phyloP scores from a whole-genome alignment of 352 stramenopile genomes.

The Lagenidium giganteum region DNA sequence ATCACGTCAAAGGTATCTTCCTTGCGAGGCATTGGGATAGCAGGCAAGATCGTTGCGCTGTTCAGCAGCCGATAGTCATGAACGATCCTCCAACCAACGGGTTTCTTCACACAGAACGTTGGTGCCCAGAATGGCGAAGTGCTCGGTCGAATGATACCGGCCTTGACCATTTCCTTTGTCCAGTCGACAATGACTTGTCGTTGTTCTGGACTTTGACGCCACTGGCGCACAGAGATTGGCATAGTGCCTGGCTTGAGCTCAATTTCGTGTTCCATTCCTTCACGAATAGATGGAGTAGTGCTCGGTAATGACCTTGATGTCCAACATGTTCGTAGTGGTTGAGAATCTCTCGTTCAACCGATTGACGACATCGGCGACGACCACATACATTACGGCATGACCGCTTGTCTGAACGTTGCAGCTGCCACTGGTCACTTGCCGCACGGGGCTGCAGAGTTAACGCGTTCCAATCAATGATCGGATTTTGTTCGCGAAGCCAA shows the following conservation, averaged over 20 bases:
- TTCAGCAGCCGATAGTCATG: constrained; percentile 16
- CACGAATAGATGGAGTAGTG: too few species aligned
- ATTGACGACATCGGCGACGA: too few species aligned
- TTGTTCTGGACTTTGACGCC: constrained; percentile 9
- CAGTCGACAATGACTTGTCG: constrained; percentile 6
- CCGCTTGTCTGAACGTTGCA: too few species aligned
- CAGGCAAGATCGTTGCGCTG: not conserved
- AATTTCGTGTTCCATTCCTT: constrained; percentile 7
- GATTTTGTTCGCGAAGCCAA: too few species aligned
- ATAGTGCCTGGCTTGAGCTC: constrained; percentile 8
- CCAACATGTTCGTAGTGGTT: too few species aligned
- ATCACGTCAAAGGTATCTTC: constrained; percentile 17
- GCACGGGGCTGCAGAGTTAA: too few species aligned
- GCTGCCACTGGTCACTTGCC: too few species aligned
- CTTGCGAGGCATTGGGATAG: constrained; percentile 14
- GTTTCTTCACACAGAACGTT: constrained; percentile 18
- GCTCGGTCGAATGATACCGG: constrained; percentile 5
- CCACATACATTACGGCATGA: too few species aligned
- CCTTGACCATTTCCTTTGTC: constrained; percentile 2
- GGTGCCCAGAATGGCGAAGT: constrained; percentile 13
- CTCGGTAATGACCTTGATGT: too few species aligned
- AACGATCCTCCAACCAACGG: constrained; percentile 18
- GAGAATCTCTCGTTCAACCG: too few species aligned
- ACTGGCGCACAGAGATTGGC: constrained; percentile 4
- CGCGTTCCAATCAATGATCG: too few species aligned